Conservation (phyloP, 192 early-diverging fungal genomes). For the Chytriomyces confervae region DNA sequence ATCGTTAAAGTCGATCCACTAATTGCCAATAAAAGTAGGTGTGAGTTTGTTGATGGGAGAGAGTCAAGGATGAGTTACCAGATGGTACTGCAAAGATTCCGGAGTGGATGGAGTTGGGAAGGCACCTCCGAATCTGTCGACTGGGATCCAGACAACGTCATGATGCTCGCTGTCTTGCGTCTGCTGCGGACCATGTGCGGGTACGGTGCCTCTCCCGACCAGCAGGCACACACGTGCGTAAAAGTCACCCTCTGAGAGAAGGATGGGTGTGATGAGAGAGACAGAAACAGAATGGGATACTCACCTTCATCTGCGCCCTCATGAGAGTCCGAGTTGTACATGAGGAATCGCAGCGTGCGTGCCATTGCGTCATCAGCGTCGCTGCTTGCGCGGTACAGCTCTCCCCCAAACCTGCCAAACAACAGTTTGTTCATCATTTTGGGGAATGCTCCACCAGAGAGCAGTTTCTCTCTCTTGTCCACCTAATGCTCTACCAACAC, state of each 20-base stretch:
- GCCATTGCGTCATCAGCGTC: not conserved
- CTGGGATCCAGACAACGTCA: too few relatives aligned
- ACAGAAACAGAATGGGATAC: not conserved
- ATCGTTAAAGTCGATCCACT: conserved; percentile 44
- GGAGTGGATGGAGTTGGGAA: conserved; percentile 19
- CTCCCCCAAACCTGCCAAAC: conserved; percentile 27
- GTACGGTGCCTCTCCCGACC: not conserved
- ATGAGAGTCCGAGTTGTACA: not conserved
- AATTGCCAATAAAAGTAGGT: too few relatives aligned
- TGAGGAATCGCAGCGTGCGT: too few relatives aligned
- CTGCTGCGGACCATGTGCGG: not conserved
- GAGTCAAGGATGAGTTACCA: conserved; percentile 29
- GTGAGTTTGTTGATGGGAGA: too few relatives aligned
- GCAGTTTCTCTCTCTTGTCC: too few relatives aligned
- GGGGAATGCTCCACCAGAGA: too few relatives aligned
- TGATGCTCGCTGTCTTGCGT: not conserved
- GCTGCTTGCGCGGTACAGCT: conserved; percentile 16
- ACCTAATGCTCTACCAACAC: too few relatives aligned
- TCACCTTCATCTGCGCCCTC: not conserved
- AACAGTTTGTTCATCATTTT: too few relatives aligned
- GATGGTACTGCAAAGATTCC: conserved; percentile 5
- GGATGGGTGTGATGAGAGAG: not conserved
- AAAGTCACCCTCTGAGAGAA: too few relatives aligned
- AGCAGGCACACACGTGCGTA: not conserved
- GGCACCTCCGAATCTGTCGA: conserved; percentile 46